These are phyloP conservation scores for Sapria himalayana DNA, from an alignment of 345 rosid species.

Conservation along the genomic window DNA sequence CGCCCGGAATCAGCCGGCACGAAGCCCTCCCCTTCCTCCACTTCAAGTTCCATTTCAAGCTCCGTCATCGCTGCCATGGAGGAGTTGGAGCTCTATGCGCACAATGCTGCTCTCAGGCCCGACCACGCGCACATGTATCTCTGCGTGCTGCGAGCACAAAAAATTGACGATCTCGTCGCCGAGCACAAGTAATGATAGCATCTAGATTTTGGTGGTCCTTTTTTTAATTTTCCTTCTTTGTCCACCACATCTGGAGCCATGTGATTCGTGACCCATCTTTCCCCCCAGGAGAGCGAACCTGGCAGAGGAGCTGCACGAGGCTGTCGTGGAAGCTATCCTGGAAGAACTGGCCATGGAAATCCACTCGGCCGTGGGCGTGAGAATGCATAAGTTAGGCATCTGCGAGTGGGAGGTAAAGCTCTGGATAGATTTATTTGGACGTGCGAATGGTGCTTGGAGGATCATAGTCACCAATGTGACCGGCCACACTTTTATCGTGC, in stretches of 20 bases:
- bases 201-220: slow-evolving; percentile 6
- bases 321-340: slow-evolving; percentile 43
- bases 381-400: slow-evolving; percentile 82
- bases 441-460: slow-evolving; percentile 95
- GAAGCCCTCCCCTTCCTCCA: slow-evolving; percentile 36
- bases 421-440: slow-evolving; percentile 68
- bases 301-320: slow-evolving; percentile 48
- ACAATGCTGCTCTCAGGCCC: slow-evolving; percentile 53
- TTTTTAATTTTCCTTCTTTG: neutral
- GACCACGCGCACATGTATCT: slow-evolving; percentile 97
- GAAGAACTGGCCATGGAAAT: slow-evolving; percentile 62
- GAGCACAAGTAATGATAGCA: slow-evolving; percentile 47
- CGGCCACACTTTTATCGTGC: slow-evolving; percentile 78
- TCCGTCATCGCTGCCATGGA: slow-evolving; percentile 88
- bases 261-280: too few relatives aligned
- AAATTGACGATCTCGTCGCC: slow-evolving; percentile 75
- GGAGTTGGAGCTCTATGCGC: slow-evolving; percentile 85
- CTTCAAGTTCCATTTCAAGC: slow-evolving; percentile 68
- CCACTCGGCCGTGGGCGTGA: slow-evolving; percentile 60
- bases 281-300: slow-evolving; percentile 81
- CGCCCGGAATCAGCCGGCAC: slow-evolving; percentile 21
- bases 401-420: slow-evolving; percentile 98
- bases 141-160: slow-evolving; percentile 71
- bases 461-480: slow-evolving; percentile 68
- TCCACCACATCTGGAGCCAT: slow-evolving; percentile 8